Conservation (phyloP, 1,139 yeast species). For the Debaryomycetaceae sp. region DNA sequence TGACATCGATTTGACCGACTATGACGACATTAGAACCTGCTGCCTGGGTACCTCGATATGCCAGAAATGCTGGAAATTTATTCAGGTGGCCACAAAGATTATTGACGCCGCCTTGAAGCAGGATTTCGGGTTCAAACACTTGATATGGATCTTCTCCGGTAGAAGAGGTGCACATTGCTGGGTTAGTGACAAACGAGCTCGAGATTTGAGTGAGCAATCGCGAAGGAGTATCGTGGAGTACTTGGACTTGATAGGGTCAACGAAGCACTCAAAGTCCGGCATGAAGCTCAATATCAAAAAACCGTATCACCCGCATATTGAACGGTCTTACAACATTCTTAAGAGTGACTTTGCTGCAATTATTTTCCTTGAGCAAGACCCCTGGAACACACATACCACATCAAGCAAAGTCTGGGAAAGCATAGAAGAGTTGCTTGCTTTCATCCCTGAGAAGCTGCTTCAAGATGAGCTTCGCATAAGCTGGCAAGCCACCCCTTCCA, state of each 20-base stretch:
- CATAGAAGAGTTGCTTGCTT: constrained; percentile 52
- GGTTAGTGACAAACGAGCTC: constrained; percentile 85
- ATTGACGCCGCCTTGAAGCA: constrained; percentile 68
- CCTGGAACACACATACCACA: constrained; percentile 38
- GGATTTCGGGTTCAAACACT: constrained; percentile 84
- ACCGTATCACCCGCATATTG: constrained; percentile 87
- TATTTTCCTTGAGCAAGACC: constrained; percentile 78
- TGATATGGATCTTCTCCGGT: constrained; percentile 96
- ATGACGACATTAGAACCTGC: constrained; percentile 90
- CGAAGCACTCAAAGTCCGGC: constrained; percentile 15
- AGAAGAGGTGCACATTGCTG: constrained; percentile 99
- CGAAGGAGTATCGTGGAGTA: constrained; percentile 81
- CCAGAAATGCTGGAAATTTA: constrained; percentile 88
- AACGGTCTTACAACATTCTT: constrained; percentile 67
- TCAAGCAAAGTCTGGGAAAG: no score
- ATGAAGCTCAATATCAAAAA: constrained; percentile 51
- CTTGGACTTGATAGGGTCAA: constrained; percentile 52
- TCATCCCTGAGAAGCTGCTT: constrained; percentile 56
- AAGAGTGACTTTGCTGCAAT: constrained; percentile 60
- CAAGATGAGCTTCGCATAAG: constrained; percentile 47
- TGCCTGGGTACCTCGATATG: constrained; percentile 86
- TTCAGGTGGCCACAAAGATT: constrained; percentile 79
- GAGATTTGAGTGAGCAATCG: constrained; percentile 64
- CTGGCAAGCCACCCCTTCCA: constrained; percentile 25
- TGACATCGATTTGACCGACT: constrained; percentile 97